Evolutionary conservation across 1,284 basidiomycete species (phyloP).

Genomic region (Cerioporus squamosus): DNA sequence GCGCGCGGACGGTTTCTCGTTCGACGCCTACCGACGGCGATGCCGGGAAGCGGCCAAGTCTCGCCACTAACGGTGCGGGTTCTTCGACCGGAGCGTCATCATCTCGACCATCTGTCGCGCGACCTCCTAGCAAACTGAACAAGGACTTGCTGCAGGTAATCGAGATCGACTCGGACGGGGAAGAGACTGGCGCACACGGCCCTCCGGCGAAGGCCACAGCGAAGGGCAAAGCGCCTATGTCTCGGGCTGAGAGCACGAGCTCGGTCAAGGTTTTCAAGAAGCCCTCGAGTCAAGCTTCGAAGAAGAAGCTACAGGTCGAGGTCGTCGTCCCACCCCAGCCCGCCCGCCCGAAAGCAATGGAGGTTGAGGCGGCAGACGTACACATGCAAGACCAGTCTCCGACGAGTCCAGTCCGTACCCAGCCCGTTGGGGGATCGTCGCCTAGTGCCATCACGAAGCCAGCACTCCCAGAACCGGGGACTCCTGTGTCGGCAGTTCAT

Average conservation of each 20-base stretch:
- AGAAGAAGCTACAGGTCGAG: constrained; percentile 23
- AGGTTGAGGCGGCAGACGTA: constrained; percentile 4
- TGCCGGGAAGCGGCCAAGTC: constrained; percentile 5
- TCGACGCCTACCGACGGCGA: constrained; percentile 2
- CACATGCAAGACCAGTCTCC: constrained; percentile 9
- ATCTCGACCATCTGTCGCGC: constrained; percentile 11
- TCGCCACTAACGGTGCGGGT: constrained; percentile 2
- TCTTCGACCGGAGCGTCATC: not conserved
- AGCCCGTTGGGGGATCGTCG: not conserved
- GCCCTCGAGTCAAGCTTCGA: constrained; percentile 10
- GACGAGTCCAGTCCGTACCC: not conserved
- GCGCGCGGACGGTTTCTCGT: not conserved
- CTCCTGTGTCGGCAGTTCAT: constrained; percentile 18
- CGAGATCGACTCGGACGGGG: constrained; percentile 32
- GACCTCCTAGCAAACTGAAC: constrained; percentile 4
- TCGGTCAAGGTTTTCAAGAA: constrained; percentile 6
- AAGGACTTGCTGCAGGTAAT: constrained; percentile 25
- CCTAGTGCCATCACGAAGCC: not conserved
- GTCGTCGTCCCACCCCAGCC: constrained; percentile 10
- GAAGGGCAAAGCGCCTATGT: not conserved
- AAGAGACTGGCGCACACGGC: constrained; percentile 10
- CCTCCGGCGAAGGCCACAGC: not conserved
- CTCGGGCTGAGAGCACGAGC: not conserved
- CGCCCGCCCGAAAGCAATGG: not conserved
- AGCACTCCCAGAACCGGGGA: not conserved